Percentiles rank a stretch among this genome's conserved stretches.
Evolutionary conservation across 2,329 filamentous ascomycete genomes (phyloP).

Genomic region (Aspergillus aculeatus): DNA sequence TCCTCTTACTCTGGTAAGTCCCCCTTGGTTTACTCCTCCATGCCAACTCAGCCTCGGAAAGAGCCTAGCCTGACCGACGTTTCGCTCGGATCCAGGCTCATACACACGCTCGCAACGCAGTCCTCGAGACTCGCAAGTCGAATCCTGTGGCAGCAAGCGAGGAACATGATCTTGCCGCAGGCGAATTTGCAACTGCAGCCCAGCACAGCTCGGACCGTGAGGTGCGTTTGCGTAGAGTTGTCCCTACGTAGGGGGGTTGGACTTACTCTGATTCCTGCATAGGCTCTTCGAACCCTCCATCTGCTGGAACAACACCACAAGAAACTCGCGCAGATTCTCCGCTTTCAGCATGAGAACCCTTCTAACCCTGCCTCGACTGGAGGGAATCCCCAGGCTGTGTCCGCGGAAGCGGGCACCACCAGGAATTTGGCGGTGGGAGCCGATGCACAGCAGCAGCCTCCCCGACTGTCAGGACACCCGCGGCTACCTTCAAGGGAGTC

Average conservation of each 20-base stretch:
- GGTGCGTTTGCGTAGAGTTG: slow-evolving; percentile 35
- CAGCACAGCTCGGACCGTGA: slow-evolving; percentile 64
- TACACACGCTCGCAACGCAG: slow-evolving; percentile 82
- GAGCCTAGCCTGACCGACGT: slow-evolving; percentile 7
- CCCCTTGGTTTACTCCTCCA: neutral
- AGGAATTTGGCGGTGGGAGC: slow-evolving; percentile 27
- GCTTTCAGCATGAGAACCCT: slow-evolving; percentile 61
- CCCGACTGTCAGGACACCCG: slow-evolving; percentile 38
- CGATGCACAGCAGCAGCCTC: slow-evolving; percentile 40
- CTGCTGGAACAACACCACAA: slow-evolving; percentile 87
- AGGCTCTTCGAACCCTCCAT: slow-evolving; percentile 79
- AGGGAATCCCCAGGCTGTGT: slow-evolving; percentile 19
- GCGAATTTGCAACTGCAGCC: slow-evolving; percentile 83
- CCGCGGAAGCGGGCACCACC: slow-evolving; percentile 16
- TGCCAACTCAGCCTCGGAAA: neutral
- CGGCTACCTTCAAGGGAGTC: slow-evolving; percentile 64
- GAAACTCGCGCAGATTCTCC: slow-evolving; percentile 76
- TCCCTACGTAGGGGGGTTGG: neutral
- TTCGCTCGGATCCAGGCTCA: slow-evolving; percentile 62
- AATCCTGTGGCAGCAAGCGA: slow-evolving; percentile 79
- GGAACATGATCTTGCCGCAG: slow-evolving; percentile 83
- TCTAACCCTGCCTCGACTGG: slow-evolving; percentile 19
- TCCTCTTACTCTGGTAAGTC: slow-evolving; percentile 61
- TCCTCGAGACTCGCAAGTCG: slow-evolving; percentile 64
- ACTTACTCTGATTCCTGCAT: slow-evolving; percentile 34